These are phyloP conservation scores for Hortaea sp. DNA, from an alignment of 2,329 filamentous ascomycete genomes.

Conservation along the genomic window DNA sequence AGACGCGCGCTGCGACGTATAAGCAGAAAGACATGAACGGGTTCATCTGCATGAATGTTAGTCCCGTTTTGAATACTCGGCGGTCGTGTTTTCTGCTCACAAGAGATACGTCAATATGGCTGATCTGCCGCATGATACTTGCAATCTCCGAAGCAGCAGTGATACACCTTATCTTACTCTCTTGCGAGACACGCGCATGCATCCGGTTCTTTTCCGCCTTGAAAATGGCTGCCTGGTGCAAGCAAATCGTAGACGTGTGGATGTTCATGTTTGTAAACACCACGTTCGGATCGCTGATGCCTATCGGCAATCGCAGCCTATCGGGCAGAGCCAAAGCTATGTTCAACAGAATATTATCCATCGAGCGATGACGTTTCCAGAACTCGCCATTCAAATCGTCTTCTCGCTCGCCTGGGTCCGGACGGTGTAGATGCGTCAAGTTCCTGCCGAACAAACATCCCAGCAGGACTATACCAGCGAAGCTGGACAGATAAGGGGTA, in stretches of 20 bases:
- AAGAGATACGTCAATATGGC: slow-evolving; percentile 72
- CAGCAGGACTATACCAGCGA: slow-evolving; percentile 72
- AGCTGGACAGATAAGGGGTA: slow-evolving; percentile 63
- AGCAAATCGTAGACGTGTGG: slow-evolving; percentile 88
- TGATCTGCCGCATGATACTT: slow-evolving; percentile 89
- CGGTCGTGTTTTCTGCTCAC: slow-evolving; percentile 44
- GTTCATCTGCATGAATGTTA: slow-evolving; percentile 59
- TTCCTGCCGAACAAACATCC: slow-evolving; percentile 88
- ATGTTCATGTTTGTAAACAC: slow-evolving; percentile 96
- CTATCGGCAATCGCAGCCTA: slow-evolving; percentile 66
- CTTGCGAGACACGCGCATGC: slow-evolving; percentile 64
- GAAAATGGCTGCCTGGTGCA: slow-evolving; percentile 98
- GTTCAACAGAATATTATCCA: slow-evolving; percentile 86
- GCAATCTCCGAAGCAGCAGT: slow-evolving; percentile 89
- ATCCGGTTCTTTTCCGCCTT: slow-evolving; percentile 86
- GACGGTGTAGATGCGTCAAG: slow-evolving; percentile 80
- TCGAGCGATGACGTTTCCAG: slow-evolving; percentile 82
- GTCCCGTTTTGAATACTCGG: neutral
- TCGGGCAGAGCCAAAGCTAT: slow-evolving; percentile 74
- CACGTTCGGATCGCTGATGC: slow-evolving; percentile 69
- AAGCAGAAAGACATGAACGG: slow-evolving; percentile 92
- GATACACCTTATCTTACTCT: slow-evolving; percentile 88
- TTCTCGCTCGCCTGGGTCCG: slow-evolving; percentile 69
- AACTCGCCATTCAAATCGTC: slow-evolving; percentile 86
- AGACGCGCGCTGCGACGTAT: slow-evolving; percentile 90